Evolutionary conservation across 2,329 filamentous ascomycete genomes (phyloP).

Genomic region (Emergomyces africanus): DNA sequence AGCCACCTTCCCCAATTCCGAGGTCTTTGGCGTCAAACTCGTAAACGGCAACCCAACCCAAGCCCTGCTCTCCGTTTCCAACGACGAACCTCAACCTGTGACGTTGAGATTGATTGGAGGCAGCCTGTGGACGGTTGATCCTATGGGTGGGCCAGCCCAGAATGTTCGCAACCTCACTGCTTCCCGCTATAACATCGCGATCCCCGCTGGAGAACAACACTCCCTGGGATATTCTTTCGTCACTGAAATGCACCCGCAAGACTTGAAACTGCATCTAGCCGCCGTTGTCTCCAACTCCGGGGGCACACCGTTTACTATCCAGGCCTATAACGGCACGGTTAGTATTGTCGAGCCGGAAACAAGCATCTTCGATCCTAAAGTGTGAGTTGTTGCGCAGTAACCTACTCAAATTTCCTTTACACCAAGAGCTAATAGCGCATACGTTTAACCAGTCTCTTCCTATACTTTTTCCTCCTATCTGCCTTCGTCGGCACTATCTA

Average conservation of each 20-base stretch:
- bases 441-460: conserved; percentile 61
- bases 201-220: conserved; percentile 64
- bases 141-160: conserved; percentile 40
- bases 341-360: conserved; percentile 81
- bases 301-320: conserved; percentile 60
- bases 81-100: conserved; percentile 67
- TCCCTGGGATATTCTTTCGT: conserved; percentile 71
- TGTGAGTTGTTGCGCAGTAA: conserved; percentile 47
- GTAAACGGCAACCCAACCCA: conserved; percentile 83
- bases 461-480: conserved; percentile 79
- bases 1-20: conserved; percentile 50
- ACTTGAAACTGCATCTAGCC: conserved; percentile 64
- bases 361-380: conserved; percentile 87
- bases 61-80: conserved; percentile 68
- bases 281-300: conserved; percentile 58
- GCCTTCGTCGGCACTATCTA: conserved; percentile 70
- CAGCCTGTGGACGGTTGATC: conserved; percentile 50
- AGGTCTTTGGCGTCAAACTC: conserved; percentile 90
- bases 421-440: background rate
- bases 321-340: conserved; percentile 70
- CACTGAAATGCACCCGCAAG: conserved; percentile 86
- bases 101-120: conserved; percentile 66
- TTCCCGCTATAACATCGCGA: conserved; percentile 57
- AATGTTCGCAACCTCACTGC: conserved; percentile 78
- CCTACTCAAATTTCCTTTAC: background rate